These are phyloP conservation scores for Clarireedia paspali DNA, from an alignment of 2,329 filamentous ascomycete species.

Conservation along the genomic window DNA sequence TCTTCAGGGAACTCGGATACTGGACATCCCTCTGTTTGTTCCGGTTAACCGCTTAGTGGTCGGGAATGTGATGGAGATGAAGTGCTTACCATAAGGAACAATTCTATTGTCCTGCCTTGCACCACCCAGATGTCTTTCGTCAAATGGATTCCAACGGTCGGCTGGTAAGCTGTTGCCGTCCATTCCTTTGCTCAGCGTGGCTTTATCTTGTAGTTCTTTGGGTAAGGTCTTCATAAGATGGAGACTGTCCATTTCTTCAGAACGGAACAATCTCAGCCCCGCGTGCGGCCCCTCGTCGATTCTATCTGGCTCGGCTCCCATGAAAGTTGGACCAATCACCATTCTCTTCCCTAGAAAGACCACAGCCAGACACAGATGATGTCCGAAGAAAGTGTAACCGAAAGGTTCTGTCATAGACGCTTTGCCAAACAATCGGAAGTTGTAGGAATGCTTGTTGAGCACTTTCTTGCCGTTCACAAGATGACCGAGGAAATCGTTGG, in stretches of 20 bases:
- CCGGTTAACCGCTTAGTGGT: constrained; percentile 8
- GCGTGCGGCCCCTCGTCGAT: constrained; percentile 27
- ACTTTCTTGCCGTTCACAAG: constrained; percentile 25
- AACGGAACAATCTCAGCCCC: constrained; percentile 20
- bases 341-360: constrained; percentile 61
- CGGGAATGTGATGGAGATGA: neutral
- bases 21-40: constrained; percentile 44
- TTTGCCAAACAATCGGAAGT: constrained; percentile 24
- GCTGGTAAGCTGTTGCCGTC: constrained; percentile 29
- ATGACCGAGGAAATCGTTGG: constrained; percentile 25
- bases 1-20: constrained; percentile 40
- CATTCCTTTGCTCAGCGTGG: constrained; percentile 28
- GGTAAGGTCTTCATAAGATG: constrained; percentile 26
- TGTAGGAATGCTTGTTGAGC: constrained; percentile 26
- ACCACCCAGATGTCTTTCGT: constrained; percentile 71
- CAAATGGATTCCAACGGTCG: constrained; percentile 72
- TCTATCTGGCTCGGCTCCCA: constrained; percentile 67
- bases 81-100: constrained; percentile 48
- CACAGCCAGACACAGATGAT: constrained; percentile 67
- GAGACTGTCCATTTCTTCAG: constrained; percentile 23
- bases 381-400: constrained; percentile 49
- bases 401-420: constrained; percentile 20
- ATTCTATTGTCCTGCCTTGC: constrained; percentile 72
- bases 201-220: constrained; percentile 24
- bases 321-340: constrained; percentile 67